phyloP scores from a whole-genome alignment of 306 rosid species.

The Vigna mungo region DNA sequence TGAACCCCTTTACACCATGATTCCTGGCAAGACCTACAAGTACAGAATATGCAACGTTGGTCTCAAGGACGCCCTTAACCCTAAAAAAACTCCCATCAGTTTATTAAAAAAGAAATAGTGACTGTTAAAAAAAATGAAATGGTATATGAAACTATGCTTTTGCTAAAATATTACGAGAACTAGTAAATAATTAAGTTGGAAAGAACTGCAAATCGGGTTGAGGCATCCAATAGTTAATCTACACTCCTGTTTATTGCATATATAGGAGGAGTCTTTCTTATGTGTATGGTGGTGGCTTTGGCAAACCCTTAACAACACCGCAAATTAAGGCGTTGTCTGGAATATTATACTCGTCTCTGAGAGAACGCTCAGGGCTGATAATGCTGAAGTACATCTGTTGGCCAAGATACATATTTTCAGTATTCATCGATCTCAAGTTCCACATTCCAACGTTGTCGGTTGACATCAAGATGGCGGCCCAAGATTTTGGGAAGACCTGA shows the following conservation, averaged over 20 bases:
- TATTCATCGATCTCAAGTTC: slow-evolving; percentile 54
- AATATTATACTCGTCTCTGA: not conserved
- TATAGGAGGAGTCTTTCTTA: not conserved
- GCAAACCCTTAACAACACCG: slow-evolving; percentile 19
- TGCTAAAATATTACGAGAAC: not conserved
- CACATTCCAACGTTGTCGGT: slow-evolving; percentile 70
- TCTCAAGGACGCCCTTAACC: slow-evolving; percentile 69
- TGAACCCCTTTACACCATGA: slow-evolving; percentile 71
- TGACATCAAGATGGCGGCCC: slow-evolving; percentile 56
- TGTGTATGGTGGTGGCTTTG: slow-evolving; percentile 11
- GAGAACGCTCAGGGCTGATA: slow-evolving; percentile 42
- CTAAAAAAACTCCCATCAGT: too few species aligned
- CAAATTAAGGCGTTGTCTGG: not conserved
- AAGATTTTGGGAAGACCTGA: slow-evolving; percentile 71
- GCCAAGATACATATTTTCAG: slow-evolving; percentile 58
- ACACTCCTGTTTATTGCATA: not conserved
- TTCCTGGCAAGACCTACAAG: slow-evolving; percentile 75
- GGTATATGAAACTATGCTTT: not conserved
- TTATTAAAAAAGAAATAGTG: not conserved
- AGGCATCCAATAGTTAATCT: not conserved
- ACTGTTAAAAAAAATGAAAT: not conserved
- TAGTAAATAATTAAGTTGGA: too few species aligned
- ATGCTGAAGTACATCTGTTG: slow-evolving; percentile 57
- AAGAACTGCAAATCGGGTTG: not conserved
- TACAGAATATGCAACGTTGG: slow-evolving; percentile 79